Base-by-base conservation (phyloP, 192 early-diverging fungal species). In the Spinellus fusiger region DNA sequence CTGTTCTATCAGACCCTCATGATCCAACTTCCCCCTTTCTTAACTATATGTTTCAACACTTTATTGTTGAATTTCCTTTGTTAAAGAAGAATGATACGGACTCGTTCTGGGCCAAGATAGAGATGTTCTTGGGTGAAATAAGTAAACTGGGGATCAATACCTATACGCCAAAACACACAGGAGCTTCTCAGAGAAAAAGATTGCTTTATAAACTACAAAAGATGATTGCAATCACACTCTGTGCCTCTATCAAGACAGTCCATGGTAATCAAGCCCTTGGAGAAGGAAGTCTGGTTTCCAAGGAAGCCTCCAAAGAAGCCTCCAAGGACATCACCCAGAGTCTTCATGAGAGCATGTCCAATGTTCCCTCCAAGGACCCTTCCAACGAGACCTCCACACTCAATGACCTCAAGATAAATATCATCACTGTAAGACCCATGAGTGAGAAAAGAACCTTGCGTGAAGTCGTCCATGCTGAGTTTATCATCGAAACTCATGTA, bases 1-100 rank as follows among this genome's bases (percentile, higher is more conserved):
- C 48, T 58, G 61, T 62, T 50, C 47, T 44, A 5, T n/a, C 48
- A 25, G 53, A 71, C 13, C 56, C 65, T 33, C 20, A 55, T 1
- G 5, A 62, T 12, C 66, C 73, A 9, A 59, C 61, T 6, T 69
- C 66, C 0, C 82, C 79, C 0, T 77, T 84, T 53, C 40, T 84
- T 2, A 56, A 64, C 3, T 77, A 76, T 58, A 23, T 80, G 9
- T 77, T 79, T 33, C 66, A 68, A 29, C 62, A 65, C 23, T 69
- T 75, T 22, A 65, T 84, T 10, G 53, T 70, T 2, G 66, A 71
- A 10, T 84, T 84, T 20, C 82, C 82, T 9, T 74, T 84, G 26
- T 60, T 84, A 13, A 69, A 74, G 18, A 65, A 70, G 10, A 56
- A 53, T 13, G 59, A 71, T 15, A 34, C 59, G 2, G 54, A 44